A percentile compares a stretch with the other conserved stretches of the same genome.
These are phyloP conservation scores for Pedinophyceae sp. DNA, from an alignment of 139 green algal species.

Conservation along the genomic window DNA sequence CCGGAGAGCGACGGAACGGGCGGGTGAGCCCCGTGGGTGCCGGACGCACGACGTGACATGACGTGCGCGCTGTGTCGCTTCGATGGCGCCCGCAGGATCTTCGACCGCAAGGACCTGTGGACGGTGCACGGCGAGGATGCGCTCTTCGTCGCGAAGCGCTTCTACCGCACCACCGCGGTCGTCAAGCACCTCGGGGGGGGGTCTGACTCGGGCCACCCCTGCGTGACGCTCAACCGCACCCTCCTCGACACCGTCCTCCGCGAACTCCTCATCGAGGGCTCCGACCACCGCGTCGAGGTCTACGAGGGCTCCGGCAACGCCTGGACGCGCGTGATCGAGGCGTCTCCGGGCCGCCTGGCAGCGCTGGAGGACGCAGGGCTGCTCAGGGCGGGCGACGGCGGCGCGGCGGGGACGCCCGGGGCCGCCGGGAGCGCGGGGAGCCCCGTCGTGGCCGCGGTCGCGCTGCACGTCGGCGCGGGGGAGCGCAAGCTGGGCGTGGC, in stretches of 20 bases:
- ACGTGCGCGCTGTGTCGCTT: neutral
- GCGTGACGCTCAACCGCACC: slow-evolving; percentile 47
- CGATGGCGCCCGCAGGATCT: slow-evolving; percentile 22
- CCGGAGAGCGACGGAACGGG: too few relatives aligned
- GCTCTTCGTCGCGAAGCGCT: slow-evolving; percentile 45
- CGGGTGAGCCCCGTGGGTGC: too few relatives aligned
- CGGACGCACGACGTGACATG: neutral
- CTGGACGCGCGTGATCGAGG: slow-evolving; percentile 22
- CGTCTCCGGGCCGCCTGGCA: slow-evolving; percentile 49
- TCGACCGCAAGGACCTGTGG: slow-evolving; percentile 61
- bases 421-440: slow-evolving; percentile 22
- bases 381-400: neutral
- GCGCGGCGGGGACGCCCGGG: neutral
- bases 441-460: slow-evolving; percentile 41
- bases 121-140: slow-evolving; percentile 68
- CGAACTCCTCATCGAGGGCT: slow-evolving; percentile 54
- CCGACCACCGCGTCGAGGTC: slow-evolving; percentile 57
- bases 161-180: slow-evolving; percentile 62
- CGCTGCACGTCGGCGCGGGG: slow-evolving; percentile 15
- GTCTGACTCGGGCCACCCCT: slow-evolving; percentile 13
- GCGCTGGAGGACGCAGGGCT: neutral
- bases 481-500: slow-evolving; percentile 49
- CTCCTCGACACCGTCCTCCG: slow-evolving; percentile 60
- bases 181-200: slow-evolving; percentile 28
- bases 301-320: slow-evolving; percentile 47